Evolutionary conservation across 169 alveolate genomes (phyloP), one percentile per base, ranked within the genome.

Genomic region (Cryptosporidium tyzzeri): DNA sequence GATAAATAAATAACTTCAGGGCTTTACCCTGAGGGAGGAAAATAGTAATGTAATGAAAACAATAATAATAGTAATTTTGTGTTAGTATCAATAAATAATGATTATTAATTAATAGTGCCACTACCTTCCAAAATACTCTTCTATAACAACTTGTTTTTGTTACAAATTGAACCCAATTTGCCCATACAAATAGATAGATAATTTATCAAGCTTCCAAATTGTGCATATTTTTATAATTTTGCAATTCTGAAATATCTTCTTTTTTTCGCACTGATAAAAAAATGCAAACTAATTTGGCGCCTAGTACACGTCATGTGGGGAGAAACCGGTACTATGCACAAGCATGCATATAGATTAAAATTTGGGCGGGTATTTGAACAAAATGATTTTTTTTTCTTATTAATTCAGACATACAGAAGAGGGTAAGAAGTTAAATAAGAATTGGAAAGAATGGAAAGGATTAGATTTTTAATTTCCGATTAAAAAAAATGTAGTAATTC

Each of bases 191-290:
- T 12, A 55, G 35, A 55, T 16, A 23, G 26, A 55, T 16, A 16
- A 55, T 23, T 26, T 55, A 10, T 23, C 31, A n/a, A 55, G 26
- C 29, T 10, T 3, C 37, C 29, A 26, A 26, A 55, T 21, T 55
- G 35, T 55, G 67, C 67, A 55, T 55, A 55, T 55, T 55, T 55
- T 55, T 16, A n/a, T 55, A 55, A 55, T 55, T 55, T 55, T 16
- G 18, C 23, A 55, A n/a, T 55, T 55, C n/a, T 55, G 67, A 55
- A 55, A 55, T 55, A 55, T 55, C 67, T 26, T 55, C 67, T 12
- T 41, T 6, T 26, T 55, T 26, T 55, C 29, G 67, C 35, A 55
- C 37, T 23, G 14, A 9, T 55, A 3, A 55, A 4, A 21, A 55
- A 55, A 55, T 55, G 67, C 67, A 55, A 55, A 55, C 35, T 2